phyloP scores from a whole-genome alignment of 352 stramenopile genomes.

The Phytophthora capsici region DNA sequence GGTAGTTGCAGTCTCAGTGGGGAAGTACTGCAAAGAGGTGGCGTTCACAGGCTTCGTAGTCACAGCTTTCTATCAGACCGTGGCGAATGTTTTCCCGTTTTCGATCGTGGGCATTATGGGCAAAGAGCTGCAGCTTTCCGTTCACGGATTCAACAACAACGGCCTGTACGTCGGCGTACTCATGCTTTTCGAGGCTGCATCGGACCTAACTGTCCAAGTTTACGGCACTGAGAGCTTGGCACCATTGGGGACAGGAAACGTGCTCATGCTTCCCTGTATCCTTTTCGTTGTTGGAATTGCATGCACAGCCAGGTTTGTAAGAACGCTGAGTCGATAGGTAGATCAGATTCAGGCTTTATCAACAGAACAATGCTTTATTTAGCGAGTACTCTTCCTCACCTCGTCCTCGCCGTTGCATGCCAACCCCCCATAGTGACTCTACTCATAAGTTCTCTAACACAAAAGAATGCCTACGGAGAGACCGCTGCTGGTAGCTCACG shows the following conservation, averaged over 20 bases:
- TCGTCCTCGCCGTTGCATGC: conserved; percentile 20
- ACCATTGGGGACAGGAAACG: conserved; percentile 63
- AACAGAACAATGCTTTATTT: neutral
- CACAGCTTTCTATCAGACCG: conserved; percentile 68
- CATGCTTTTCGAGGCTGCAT: conserved; percentile 67
- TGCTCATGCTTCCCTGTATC: conserved; percentile 64
- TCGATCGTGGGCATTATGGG: conserved; percentile 82
- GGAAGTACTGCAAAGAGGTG: conserved; percentile 45
- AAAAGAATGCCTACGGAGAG: conserved; percentile 26
- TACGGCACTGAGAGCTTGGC: conserved; percentile 76
- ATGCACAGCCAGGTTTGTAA: conserved; percentile 50
- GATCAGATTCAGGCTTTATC: neutral
- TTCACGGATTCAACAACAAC: conserved; percentile 83
- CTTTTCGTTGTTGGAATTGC: conserved; percentile 59
- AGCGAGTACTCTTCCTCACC: neutral
- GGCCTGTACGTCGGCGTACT: conserved; percentile 79
- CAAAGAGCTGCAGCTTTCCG: conserved; percentile 74
- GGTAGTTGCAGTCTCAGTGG: conserved; percentile 59
- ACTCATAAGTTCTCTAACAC: neutral
- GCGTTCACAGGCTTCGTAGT: conserved; percentile 64
- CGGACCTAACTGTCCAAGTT: conserved; percentile 73
- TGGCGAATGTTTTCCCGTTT: conserved; percentile 77
- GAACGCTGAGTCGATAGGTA: conserved; percentile 10
- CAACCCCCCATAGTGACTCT: too few relatives aligned
- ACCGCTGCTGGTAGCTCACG: conserved; percentile 20